These are phyloP conservation scores for Trichopus zeylanicus DNA, from an alignment of 116 monocot species.

Conservation along the genomic window DNA sequence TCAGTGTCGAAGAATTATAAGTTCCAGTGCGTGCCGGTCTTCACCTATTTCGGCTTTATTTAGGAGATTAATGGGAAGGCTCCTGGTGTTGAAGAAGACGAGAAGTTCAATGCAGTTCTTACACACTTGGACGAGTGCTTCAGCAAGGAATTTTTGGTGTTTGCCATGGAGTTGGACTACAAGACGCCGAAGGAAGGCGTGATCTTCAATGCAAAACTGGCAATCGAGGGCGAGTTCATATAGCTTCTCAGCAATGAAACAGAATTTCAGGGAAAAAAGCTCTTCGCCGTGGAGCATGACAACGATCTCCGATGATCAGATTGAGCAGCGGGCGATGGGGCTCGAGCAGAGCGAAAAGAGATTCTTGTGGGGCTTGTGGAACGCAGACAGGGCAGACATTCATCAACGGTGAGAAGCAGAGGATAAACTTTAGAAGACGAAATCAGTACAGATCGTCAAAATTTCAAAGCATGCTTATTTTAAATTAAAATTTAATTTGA, in stretches of 20 bases:
- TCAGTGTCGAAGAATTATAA: constrained; percentile 36
- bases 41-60: constrained; percentile 18
- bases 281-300: constrained; percentile 49
- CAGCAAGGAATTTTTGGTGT: constrained; percentile 29
- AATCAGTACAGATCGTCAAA: too few species aligned
- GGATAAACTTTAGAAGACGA: too few species aligned
- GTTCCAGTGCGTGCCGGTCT: constrained; percentile 42
- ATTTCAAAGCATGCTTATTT: too few species aligned
- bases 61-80: background rate
- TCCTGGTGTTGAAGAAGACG: background rate
- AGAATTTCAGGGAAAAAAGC: constrained; percentile 29
- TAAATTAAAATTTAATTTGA: too few species aligned
- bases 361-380: constrained; percentile 52
- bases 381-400: constrained; percentile 46
- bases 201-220: constrained; percentile 42
- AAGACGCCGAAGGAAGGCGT: constrained; percentile 17
- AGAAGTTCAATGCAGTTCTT: background rate
- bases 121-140: constrained; percentile 26
- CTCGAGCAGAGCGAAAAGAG: constrained; percentile 24
- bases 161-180: constrained; percentile 21
- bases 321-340: constrained; percentile 25
- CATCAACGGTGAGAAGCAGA: too few species aligned
- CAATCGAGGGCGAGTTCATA: constrained; percentile 39
- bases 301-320: constrained; percentile 21
- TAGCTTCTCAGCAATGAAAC: constrained; percentile 14